Base-by-base conservation (phyloP, 2,329 filamentous ascomycete species). In the Calonectria montana region DNA sequence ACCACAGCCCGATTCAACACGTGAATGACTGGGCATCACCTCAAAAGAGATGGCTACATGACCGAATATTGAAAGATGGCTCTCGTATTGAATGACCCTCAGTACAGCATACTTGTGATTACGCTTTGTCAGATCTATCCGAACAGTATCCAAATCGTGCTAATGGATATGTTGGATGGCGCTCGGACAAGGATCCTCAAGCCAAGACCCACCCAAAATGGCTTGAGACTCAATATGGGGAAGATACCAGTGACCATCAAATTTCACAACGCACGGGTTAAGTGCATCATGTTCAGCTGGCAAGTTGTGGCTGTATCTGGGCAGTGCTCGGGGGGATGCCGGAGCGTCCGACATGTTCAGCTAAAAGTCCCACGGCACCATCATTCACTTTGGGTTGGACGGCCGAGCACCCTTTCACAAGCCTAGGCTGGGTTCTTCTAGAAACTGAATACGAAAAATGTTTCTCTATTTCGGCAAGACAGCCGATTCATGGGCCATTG, bases 381-480 rank as follows among this genome's bases (percentile, higher is more conserved):
- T 66, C 53, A n/a, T 45, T 45, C 23, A 23, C 39, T 25, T 15
- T 41, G 45, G 43, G 5, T 18, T 21, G 50, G 35, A 35, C n/a
- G 43, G 18, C 13, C 29, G 27, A 55, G 27, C 5, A 10, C 41
- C 31, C 18, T 18, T 55, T 37, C 35, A 16, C n/a, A 13, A 35
- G 35, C 16, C 23, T 37, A 31, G 53, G n/a, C 15, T 18, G 48
- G 53, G 13, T 59, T 21, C 21, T 37, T 13, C 7, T 21, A 37
- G 18, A 23, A 3, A 25, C n/a, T 25, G 13, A 37, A 8, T 37
- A 37, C 53, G 31, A 35, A 39, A 50, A 39, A 71, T 72, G 70
- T 69, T 73, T 64, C 5, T 72, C 39, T 73, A 57, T 31, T 72
- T 73, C 29, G 72, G 72, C 18, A 47, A 66, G 16, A 64, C 25